Conservation (phyloP, 1,139 yeast species). For the Magnusiomyces paraingens region DNA sequence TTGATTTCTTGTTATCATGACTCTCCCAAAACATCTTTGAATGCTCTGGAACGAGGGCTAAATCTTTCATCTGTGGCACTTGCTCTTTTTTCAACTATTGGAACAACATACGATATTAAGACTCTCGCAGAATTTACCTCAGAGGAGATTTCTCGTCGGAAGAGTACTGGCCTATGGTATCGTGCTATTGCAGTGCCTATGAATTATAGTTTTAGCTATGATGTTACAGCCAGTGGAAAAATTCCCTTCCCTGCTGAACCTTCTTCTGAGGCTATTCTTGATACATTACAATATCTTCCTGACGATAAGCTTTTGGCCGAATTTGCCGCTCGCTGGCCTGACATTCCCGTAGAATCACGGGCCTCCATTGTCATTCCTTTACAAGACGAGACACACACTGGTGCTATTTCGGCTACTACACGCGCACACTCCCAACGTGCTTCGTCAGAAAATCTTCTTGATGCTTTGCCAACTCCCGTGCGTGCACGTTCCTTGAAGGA, state of each 20-base stretch:
- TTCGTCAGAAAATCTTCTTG: neutral
- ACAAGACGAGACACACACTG: neutral
- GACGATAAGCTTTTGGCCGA: neutral
- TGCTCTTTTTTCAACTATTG: slow-evolving; percentile 23
- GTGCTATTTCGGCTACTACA: neutral
- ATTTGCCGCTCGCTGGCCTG: neutral
- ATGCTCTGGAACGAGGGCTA: slow-evolving; percentile 21
- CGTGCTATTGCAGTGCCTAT: slow-evolving; percentile 6
- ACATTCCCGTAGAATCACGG: slow-evolving; percentile 4
- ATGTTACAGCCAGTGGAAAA: neutral
- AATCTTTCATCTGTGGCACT: slow-evolving; percentile 21
- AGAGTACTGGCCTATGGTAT: slow-evolving; percentile 1
- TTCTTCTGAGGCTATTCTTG: neutral
- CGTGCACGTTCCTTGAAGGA: slow-evolving; percentile 23
- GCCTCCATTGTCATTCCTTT: slow-evolving; percentile 3
- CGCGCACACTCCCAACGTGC: too few relatives aligned
- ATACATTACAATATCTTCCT: neutral
- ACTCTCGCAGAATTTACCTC: slow-evolving; percentile 12
- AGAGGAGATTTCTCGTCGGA: slow-evolving; percentile 1
- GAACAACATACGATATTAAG: slow-evolving; percentile 17
- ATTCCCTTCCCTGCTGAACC: neutral
- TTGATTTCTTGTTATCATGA: neutral
- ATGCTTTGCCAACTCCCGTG: slow-evolving; percentile 6
- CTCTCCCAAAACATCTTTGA: neutral
- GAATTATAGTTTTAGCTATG: neutral